Percentiles rank a stretch among this genome's conserved stretches.
Conservation (phyloP, 345 rosid genomes). For the Carallia brachiata region DNA sequence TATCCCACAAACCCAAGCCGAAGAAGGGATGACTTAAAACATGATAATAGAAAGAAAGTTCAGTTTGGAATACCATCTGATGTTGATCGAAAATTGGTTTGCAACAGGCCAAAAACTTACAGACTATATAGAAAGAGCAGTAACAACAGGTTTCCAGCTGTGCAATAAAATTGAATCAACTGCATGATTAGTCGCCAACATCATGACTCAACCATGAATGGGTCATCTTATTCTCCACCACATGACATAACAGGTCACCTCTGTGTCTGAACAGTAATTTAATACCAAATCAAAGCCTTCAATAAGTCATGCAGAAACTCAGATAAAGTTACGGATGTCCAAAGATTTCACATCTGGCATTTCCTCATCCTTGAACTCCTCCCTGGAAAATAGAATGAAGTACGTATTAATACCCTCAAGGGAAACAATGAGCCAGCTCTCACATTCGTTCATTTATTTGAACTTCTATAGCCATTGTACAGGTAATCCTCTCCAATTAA, state of each 20-base stretch:
- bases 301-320: constrained; percentile 14
- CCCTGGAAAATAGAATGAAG: constrained; percentile 43
- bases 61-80: too few relatives aligned
- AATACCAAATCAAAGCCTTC: constrained; percentile 7
- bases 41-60: too few relatives aligned
- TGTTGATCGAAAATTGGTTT: background rate
- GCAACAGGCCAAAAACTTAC: background rate
- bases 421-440: background rate
- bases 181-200: constrained; percentile 1
- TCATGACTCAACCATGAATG: background rate
- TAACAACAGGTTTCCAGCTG: constrained; percentile 13
- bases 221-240: constrained; percentile 23
- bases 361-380: constrained; percentile 85
- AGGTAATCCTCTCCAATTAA: background rate
- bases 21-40: too few relatives aligned
- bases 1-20: too few relatives aligned
- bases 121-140: background rate
- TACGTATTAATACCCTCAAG: background rate
- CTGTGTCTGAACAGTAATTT: background rate
- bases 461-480: background rate
- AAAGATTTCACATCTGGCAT: constrained; percentile 77
- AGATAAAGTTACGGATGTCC: constrained; percentile 91
- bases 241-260: constrained; percentile 4
- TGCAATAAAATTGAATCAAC: background rate
- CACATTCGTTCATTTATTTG: background rate